A percentile compares a stretch with the other conserved stretches of the same genome.
Evolutionary conservation across 148 eudicot genomes (phyloP).

Genomic region (Vaccinium macrocarpon): DNA sequence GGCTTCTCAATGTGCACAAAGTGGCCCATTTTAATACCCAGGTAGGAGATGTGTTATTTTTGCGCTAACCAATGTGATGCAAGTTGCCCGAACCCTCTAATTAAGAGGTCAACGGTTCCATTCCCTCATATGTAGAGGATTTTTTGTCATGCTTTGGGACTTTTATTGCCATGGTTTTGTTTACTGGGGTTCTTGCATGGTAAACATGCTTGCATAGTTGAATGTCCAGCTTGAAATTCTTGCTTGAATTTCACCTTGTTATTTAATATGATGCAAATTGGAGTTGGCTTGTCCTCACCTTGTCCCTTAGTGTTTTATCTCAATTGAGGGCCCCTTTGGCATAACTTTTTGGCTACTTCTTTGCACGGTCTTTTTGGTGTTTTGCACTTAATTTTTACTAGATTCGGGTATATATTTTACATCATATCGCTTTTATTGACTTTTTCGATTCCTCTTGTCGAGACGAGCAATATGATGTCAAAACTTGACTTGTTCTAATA

Average conservation of each 20-base stretch:
- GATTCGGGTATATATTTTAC: too few species aligned
- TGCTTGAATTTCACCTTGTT: neutral
- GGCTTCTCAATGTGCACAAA: conserved; percentile 85
- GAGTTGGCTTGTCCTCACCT: neutral
- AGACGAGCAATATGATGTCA: too few species aligned
- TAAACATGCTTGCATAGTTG: neutral
- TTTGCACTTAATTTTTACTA: too few species aligned
- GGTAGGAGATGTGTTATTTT: conserved; percentile 31
- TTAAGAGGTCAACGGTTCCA: neutral
- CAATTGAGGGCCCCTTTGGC: too few species aligned
- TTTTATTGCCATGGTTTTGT: neutral
- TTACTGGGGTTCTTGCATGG: neutral
- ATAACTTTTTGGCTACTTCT: too few species aligned
- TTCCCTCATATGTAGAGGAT: neutral
- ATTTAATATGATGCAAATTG: neutral
- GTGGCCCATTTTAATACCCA: conserved; percentile 84
- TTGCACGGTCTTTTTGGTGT: too few species aligned
- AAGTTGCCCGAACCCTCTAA: neutral
- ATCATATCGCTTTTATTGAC: too few species aligned
- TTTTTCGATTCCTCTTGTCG: too few species aligned
- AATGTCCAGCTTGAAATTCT: neutral
- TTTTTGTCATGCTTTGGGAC: neutral
- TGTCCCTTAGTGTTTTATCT: neutral
- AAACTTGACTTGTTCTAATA: too few species aligned
- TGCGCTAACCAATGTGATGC: neutral